Percentiles rank a stretch among this genome's conserved stretches.
phyloP scores from a whole-genome alignment of 139 green algal species.

The Micractinium sp. region DNA sequence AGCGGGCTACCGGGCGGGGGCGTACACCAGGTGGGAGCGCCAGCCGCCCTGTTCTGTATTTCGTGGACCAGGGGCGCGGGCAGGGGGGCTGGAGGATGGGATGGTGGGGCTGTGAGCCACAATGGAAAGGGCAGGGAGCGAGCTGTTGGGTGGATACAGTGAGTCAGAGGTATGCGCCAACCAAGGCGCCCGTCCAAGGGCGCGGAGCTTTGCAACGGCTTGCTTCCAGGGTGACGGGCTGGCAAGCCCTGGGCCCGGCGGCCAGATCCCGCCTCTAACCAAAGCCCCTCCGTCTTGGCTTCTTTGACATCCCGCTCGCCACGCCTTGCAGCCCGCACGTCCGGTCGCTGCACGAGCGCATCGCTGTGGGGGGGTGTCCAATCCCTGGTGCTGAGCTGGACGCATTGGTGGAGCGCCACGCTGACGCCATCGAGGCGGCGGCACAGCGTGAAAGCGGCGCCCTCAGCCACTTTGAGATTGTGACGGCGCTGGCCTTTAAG shows the following conservation, averaged over 20 bases:
- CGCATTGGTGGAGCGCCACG: conserved; percentile 17
- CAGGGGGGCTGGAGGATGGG: too few relatives aligned
- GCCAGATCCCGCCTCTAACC: not conserved
- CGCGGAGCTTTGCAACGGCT: not conserved
- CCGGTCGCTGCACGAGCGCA: conserved; percentile 74
- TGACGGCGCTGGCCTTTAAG: conserved; percentile 80
- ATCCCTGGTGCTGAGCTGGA: conserved; percentile 40
- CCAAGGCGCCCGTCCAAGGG: not conserved
- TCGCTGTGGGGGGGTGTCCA: conserved; percentile 53
- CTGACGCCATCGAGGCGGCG: not conserved
- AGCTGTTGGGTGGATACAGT: too few relatives aligned
- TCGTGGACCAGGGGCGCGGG: too few relatives aligned
- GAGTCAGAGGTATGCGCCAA: too few relatives aligned
- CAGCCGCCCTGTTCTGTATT: not conserved
- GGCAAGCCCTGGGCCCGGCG: not conserved
- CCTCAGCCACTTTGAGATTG: conserved; percentile 86
- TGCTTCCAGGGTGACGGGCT: not conserved
- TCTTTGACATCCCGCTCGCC: not conserved
- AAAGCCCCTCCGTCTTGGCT: too few relatives aligned
- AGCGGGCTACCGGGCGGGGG: conserved; percentile 68
- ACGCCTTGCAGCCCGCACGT: conserved; percentile 76
- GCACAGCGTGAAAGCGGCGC: conserved; percentile 31
- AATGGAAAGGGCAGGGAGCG: too few relatives aligned
- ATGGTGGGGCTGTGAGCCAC: too few relatives aligned
- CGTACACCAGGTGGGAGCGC: conserved; percentile 73